Evolutionary conservation across 2,329 filamentous ascomycete genomes (phyloP).

Genomic region (Pseudogymnoascus sp.): DNA sequence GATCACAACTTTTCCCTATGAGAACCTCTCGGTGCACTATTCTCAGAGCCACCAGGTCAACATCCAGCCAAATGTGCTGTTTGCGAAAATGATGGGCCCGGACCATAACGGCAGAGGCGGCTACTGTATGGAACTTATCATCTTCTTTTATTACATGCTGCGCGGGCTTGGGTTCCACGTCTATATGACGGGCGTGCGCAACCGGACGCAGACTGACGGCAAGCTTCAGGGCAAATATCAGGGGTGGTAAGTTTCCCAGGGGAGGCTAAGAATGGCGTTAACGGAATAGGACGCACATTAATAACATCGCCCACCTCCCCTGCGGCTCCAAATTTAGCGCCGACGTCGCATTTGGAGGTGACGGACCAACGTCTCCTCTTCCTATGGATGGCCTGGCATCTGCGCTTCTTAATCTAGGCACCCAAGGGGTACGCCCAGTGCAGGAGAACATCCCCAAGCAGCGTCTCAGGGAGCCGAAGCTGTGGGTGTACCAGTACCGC

Average conservation of each 20-base stretch:
- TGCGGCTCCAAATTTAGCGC: neutral
- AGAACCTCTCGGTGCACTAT: neutral
- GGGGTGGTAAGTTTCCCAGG: neutral
- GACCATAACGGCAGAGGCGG: neutral
- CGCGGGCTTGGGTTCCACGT: neutral
- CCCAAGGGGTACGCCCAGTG: neutral
- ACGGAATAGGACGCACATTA: neutral
- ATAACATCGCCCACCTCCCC: neutral
- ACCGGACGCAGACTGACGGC: neutral
- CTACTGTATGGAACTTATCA: neutral
- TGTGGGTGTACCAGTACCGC: neutral
- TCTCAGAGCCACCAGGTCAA: neutral
- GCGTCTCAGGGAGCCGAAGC: neutral
- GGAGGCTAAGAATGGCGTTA: neutral
- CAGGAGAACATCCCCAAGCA: neutral
- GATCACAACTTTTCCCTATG: neutral
- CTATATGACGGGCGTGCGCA: neutral
- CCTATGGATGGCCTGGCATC: neutral
- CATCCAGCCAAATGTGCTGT: neutral
- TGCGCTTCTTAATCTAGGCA: neutral
- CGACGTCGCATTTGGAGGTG: neutral
- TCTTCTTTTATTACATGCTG: neutral
- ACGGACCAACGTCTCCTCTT: neutral
- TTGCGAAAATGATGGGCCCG: neutral
- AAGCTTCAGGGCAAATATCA: neutral